Base-by-base conservation (phyloP, 108 stramenopile genomes). In the Nitzschia putrida region DNA sequence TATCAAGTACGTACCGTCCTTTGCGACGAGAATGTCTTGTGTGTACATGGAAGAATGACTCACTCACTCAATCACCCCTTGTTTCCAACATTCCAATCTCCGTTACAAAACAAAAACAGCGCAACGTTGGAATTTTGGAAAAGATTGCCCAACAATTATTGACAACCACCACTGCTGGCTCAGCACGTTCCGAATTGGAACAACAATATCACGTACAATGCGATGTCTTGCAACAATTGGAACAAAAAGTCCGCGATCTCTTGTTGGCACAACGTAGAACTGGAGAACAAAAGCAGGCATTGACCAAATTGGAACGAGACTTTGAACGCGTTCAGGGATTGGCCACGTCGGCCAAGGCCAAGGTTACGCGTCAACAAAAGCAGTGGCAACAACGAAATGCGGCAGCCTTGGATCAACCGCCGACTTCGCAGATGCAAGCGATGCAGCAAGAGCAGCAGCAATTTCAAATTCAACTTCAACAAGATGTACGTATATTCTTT, bases 71-170 rank as follows among this genome's bases (percentile, higher is more conserved):
- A n/a, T n/a, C n/a, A n/a, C n/a, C n/a, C n/a, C n/a, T n/a, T n/a
- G n/a, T n/a, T n/a, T n/a, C n/a, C n/a, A n/a, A n/a, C n/a, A n/a
- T n/a, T n/a, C n/a, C n/a, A n/a, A n/a, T n/a, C n/a, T n/a, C n/a
- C n/a, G n/a, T n/a, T n/a, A n/a, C n/a, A n/a, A n/a, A n/a, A n/a
- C n/a, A n/a, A n/a, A n/a, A n/a, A 57, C 67, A 91, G 85, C 71
- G 83, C 68, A 89, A 93, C 66, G 92, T 93, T 7, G 86, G 79
- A 23, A 79, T 93, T 49, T 82, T 93, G 24, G 82, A 90, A 63
- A 88, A 89, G 59, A 87, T 93, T 78, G 80, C 86, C 12, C 71
- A 74, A 34, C 76, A 73, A 23, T 53, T 88, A 16, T 79, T 80
- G 5, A 76, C 80, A 23, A 58, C 59, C n/a, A 47, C 54, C 12